Conservation (phyloP, 2,329 filamentous ascomycete genomes). For the Trichoderma afroharzianum region DNA sequence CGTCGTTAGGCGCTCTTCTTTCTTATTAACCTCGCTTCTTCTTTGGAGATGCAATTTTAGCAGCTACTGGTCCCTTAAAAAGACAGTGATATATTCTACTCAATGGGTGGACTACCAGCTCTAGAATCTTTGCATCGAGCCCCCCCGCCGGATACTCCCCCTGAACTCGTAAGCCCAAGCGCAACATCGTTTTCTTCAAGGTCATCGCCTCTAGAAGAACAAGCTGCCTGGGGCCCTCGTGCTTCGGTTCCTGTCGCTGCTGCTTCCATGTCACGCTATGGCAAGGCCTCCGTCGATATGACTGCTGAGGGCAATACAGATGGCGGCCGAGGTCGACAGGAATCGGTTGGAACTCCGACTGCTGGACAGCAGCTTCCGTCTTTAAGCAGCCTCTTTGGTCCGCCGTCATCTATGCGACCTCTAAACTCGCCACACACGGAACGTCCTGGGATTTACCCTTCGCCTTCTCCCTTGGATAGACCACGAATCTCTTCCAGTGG, state of each 20-base stretch:
- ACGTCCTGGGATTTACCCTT: conserved; percentile 40
- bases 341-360: conserved; percentile 29
- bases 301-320: conserved; percentile 38
- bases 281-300: conserved; percentile 44
- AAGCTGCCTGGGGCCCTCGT: conserved; percentile 41
- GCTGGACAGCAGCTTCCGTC: conserved; percentile 51
- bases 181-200: conserved; percentile 46
- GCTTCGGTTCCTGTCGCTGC: conserved; percentile 43
- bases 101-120: conserved; percentile 55
- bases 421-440: conserved; percentile 46
- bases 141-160: conserved; percentile 51
- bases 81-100: conserved; percentile 27
- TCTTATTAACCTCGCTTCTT: background rate
- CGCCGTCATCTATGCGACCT: conserved; percentile 41
- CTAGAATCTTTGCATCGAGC: conserved; percentile 49
- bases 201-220: conserved; percentile 42
- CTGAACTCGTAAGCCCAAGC: conserved; percentile 51
- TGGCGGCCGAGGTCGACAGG: conserved; percentile 35
- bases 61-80: background rate
- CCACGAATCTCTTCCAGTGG: conserved; percentile 38
- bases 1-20: background rate
- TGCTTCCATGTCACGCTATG: conserved; percentile 56
- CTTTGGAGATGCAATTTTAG: conserved; percentile 16
- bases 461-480: conserved; percentile 47
- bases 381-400: conserved; percentile 55